A percentile compares a stretch with the other conserved stretches of the same genome.
Evolutionary conservation across 192 early-diverging fungal genomes (phyloP).

Genomic region (Thamnidium elegans): DNA sequence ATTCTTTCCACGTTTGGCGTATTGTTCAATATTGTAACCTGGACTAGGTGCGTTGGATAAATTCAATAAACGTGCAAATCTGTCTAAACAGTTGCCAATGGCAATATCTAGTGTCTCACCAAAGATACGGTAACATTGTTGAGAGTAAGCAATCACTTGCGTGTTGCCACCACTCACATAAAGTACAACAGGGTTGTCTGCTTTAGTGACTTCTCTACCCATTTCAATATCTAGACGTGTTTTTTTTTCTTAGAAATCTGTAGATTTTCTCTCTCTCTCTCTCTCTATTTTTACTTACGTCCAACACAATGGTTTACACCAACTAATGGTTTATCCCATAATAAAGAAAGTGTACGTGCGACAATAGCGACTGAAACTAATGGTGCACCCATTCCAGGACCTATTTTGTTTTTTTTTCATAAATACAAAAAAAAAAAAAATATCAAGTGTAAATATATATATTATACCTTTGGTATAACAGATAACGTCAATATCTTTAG

Average conservation of each 20-base stretch:
- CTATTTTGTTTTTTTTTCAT: conserved; percentile 35
- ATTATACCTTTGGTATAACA: conserved; percentile 87
- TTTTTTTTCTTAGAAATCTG: not conserved
- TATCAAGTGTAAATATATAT: not conserved
- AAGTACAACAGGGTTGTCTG: conserved; percentile 89
- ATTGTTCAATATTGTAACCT: conserved; percentile 97
- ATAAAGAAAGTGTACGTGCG: conserved; percentile 86
- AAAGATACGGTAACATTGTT: conserved; percentile 92
- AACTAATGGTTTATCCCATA: conserved; percentile 91
- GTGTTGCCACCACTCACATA: conserved; percentile 99
- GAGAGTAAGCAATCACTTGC: conserved; percentile 97
- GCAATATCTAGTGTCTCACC: conserved; percentile 98
- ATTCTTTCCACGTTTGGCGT: conserved; percentile 84
- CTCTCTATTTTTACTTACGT: conserved; percentile 47
- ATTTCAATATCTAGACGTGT: conserved; percentile 85
- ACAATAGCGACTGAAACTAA: conserved; percentile 86
- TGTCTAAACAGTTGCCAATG: conserved; percentile 96
- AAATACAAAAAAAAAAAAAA: not conserved
- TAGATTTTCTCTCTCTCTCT: not conserved
- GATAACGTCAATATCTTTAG: conserved; percentile 81
- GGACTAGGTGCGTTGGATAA: conserved; percentile 96
- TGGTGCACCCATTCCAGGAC: conserved; percentile 98
- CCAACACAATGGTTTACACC: conserved; percentile 98
- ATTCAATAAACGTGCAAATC: conserved; percentile 92
- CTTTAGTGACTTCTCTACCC: conserved; percentile 95